Percentiles rank a stretch among this genome's conserved stretches.
Conservation (phyloP, 495 filamentous ascomycete species). For the Geoglossum glabrum region DNA sequence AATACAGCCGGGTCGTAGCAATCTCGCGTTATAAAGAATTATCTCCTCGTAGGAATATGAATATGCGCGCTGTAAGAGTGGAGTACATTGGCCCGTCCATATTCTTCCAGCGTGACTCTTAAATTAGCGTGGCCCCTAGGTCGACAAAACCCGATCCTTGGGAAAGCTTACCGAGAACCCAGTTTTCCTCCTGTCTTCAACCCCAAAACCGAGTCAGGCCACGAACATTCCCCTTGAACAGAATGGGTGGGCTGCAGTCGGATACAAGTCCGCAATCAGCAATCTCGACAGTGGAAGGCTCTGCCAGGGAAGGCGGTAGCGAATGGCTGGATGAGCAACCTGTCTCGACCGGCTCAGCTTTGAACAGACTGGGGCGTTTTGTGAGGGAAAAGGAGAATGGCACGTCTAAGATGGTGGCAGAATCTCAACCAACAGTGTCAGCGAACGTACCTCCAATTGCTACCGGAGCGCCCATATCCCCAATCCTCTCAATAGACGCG, state of each 20-base stretch:
- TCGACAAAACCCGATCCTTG: too few relatives aligned
- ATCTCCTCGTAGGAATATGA: too few relatives aligned
- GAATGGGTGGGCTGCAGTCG: neutral
- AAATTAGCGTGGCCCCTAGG: too few relatives aligned
- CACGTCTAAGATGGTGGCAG: neutral
- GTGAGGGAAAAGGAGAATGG: neutral
- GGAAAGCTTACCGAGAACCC: too few relatives aligned
- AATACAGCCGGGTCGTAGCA: too few relatives aligned
- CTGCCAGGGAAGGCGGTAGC: neutral
- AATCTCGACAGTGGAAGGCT: neutral
- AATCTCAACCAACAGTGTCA: neutral
- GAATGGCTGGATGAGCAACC: neutral
- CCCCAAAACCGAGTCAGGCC: too few relatives aligned
- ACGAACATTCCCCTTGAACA: neutral
- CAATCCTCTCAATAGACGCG: neutral
- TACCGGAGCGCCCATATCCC: neutral
- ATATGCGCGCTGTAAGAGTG: too few relatives aligned
- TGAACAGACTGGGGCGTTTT: conserved; percentile 6
- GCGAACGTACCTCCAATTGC: neutral
- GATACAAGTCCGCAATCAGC: neutral
- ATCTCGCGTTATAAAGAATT: too few relatives aligned
- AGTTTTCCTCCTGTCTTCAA: too few relatives aligned
- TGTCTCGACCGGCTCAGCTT: neutral
- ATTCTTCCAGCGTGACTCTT: too few relatives aligned
- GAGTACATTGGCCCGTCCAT: too few relatives aligned